Evolutionary conservation across 176 grass and related monocot species (phyloP), one percentile per base, ranked within the genome.

Genomic region (Lolium multiflorum): DNA sequence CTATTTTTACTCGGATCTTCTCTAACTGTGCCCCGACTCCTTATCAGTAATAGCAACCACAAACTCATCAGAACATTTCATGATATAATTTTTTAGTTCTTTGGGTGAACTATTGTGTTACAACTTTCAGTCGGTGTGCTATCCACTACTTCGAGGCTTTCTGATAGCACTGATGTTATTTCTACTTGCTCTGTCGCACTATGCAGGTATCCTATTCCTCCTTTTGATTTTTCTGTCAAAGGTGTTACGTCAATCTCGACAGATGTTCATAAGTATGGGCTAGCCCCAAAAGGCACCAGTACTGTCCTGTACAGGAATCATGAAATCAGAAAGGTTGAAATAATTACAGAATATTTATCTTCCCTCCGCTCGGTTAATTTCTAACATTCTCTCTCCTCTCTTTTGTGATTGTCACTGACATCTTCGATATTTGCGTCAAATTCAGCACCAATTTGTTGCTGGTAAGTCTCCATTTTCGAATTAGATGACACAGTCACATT

Each of bases 211-310:
- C 90, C 94, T 44, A 91, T 98, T 89, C 92, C 82, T 66, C 88
- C 94, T 79, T 98, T 98, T 69, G 97, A 98, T 89, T 98, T 98
- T 91, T 92, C 88, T 87, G 94, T 98, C 55, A 96, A 94, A 82
- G 97, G 97, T 80, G 94, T 98, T 89, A 98, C 97, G 2, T 96
- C 97, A 35, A 98, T 98, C 65, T 98, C 97, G 28, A 88, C 89
- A 31, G 97, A 98, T 92, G 97, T 98, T 80, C 94, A 98, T 84
- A 98, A 98, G 88, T 98, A 96, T 64, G 97, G 97, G 77, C 91
- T 98, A 91, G 97, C 78, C 37, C 97, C 97, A 37, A 99, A 99
- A 88, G 97, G 97, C 78, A 99, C 97, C 63, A 94, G 97, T 64
- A 71, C 96, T 73, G 94, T 99, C 74, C 87, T 99, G 26, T 99